phyloP scores from a whole-genome alignment of 805 yeast species.

The Nakazawaea ambrosiae region DNA sequence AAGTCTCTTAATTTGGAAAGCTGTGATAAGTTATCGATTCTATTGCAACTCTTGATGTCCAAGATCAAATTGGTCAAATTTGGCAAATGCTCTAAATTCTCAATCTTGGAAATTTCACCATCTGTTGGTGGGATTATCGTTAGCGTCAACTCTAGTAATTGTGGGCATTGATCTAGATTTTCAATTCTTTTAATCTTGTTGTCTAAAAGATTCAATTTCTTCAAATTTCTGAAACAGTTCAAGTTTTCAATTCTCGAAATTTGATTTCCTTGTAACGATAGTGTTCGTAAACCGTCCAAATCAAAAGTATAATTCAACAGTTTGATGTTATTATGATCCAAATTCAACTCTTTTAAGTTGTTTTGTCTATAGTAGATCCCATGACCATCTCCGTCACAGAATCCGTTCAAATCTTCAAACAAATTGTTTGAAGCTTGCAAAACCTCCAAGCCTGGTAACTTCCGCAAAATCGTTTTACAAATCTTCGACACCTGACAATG shows the following conservation, averaged over 20 bases:
- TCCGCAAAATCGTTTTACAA: too few relatives aligned
- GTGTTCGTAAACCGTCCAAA: background rate
- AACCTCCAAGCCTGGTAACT: too few relatives aligned
- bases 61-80: background rate
- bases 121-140: background rate
- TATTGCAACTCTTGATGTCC: background rate
- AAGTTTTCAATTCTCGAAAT: background rate
- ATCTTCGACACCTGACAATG: too few relatives aligned
- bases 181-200: constrained; percentile 1
- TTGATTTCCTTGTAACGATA: background rate
- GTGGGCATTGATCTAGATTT: constrained; percentile 4
- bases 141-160: background rate
- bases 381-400: too few relatives aligned
- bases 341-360: too few relatives aligned
- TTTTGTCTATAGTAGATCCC: too few relatives aligned
- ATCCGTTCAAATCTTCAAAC: too few relatives aligned
- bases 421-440: too few relatives aligned
- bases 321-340: background rate
- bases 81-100: constrained; percentile 4
- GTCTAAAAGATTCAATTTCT: constrained; percentile 5
- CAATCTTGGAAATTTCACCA: background rate
- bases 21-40: constrained; percentile 4
- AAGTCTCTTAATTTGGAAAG: background rate
- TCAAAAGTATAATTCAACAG: background rate
- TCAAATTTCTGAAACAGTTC: constrained; percentile 12